phyloP scores from a whole-genome alignment of 73 alveolate species.

The Durusdinium trenchii region DNA sequence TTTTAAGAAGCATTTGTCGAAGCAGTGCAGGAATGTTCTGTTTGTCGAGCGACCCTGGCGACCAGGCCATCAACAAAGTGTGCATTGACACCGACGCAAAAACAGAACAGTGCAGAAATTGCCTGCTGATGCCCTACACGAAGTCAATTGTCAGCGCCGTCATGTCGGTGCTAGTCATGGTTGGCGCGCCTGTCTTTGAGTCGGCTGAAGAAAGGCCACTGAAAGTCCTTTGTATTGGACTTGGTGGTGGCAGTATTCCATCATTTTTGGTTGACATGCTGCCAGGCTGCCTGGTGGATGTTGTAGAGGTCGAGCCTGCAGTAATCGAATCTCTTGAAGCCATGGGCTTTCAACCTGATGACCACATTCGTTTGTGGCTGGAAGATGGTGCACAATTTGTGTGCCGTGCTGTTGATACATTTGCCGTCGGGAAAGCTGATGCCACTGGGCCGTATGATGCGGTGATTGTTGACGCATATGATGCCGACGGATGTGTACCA shows the following conservation, averaged over 20 bases:
- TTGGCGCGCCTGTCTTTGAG: slow-evolving; percentile 15
- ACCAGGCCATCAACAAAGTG: slow-evolving; percentile 69
- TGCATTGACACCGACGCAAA: slow-evolving; percentile 2
- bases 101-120: background rate
- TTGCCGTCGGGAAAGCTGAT: background rate
- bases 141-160: slow-evolving; percentile 71
- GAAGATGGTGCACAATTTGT: slow-evolving; percentile 52
- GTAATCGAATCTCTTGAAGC: slow-evolving; percentile 18
- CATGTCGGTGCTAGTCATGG: slow-evolving; percentile 39
- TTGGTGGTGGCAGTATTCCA: slow-evolving; percentile 79
- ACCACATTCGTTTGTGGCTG: background rate
- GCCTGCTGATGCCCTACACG: slow-evolving; percentile 84
- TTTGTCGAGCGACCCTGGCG: background rate
- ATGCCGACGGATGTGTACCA: slow-evolving; percentile 68
- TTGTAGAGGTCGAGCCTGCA: slow-evolving; percentile 74
- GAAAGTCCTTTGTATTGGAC: slow-evolving; percentile 47
- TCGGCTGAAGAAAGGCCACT: background rate
- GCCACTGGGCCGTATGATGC: slow-evolving; percentile 16
- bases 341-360: slow-evolving; percentile 17
- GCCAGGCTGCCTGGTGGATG: slow-evolving; percentile 62
- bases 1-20: too few species aligned
- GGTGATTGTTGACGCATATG: slow-evolving; percentile 60
- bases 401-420: background rate
- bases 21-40: too few species aligned
- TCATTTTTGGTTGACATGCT: slow-evolving; percentile 45